Evolutionary conservation across 2,329 filamentous ascomycete species (phyloP), one percentile per base, ranked within the genome.

Genomic region (Penicillium sp.): DNA sequence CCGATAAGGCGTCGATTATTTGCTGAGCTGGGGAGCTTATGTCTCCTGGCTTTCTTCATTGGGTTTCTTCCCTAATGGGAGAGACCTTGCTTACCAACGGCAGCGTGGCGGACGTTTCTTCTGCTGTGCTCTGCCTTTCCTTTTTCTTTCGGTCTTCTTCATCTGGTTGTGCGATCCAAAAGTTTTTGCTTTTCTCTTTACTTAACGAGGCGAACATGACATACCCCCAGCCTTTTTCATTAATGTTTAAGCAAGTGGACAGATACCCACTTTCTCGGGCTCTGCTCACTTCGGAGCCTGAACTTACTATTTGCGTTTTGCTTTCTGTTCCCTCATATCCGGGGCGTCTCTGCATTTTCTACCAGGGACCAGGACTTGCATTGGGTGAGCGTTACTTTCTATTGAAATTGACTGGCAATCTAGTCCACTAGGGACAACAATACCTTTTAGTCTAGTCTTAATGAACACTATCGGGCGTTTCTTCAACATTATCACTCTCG

Each of bases 1-100:
- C 55, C 2, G 56, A 59, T 13, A 59, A 49, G 35, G 46, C 57
- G 3, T 59, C 58, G 2, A 61, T 61, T 12, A 61, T 61, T 30
- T 61, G 52, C 22, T 50, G 30, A 46, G 6, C 14, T 14, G 13
- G 22, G 22, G 18, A 34, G n/a, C 31, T 12, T 27, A 2, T 1
- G 18, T 31, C 27, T 30, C 33, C 12, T 9, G 12, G 12, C 19
- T 27, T n/a, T n/a, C 14, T 2, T n/a, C 3, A 13, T 11, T 9
- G 22, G 18, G 8, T 14, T n/a, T 37, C 27, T 4, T n/a, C 7
- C 8, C 27, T 13, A 31, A 35, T 10, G 16, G 22, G 7, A 4
- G 4, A 12, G 13, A n/a, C 7, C 14, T 33, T 2, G n/a, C n/a
- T n/a, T n/a, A n/a, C 14, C 44, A 4, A 18, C n/a, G n/a, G 13